A percentile compares a stretch with the other conserved stretches of the same genome.
Conservation (phyloP, 768 basidiomycete genomes). For the Myochromella boudieri region DNA sequence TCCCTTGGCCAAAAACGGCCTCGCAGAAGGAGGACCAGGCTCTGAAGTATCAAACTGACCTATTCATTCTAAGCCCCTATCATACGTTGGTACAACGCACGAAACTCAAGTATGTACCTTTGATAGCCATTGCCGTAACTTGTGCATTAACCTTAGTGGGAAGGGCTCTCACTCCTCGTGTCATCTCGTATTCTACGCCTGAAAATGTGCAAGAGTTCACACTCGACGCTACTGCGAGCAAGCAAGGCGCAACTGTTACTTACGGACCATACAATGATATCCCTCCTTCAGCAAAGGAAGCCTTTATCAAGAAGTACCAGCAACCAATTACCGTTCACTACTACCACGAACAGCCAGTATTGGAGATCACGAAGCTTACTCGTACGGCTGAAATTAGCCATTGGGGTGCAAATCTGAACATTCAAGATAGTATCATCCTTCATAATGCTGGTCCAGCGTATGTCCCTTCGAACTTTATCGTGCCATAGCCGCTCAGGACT, state of each 20-base stretch:
- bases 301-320: conserved; percentile 63
- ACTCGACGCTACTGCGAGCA: conserved; percentile 59
- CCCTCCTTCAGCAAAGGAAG: conserved; percentile 55
- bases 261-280: conserved; percentile 88
- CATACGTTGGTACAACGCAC: conserved; percentile 77
- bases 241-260: conserved; percentile 78
- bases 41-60: conserved; percentile 71
- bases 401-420: conserved; percentile 94
- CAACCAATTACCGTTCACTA: conserved; percentile 76
- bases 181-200: conserved; percentile 74
- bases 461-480: conserved; percentile 33
- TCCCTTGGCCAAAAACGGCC: conserved; percentile 73
- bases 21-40: conserved; percentile 77
- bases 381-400: conserved; percentile 91
- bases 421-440: conserved; percentile 85
- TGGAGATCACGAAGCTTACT: conserved; percentile 70
- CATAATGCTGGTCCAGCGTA: conserved; percentile 89
- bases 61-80: conserved; percentile 87
- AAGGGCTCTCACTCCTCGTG: conserved; percentile 70
- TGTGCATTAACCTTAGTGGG: conserved; percentile 2
- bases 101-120: conserved; percentile 71
- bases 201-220: conserved; percentile 59
- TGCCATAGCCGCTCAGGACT: neutral
- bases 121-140: neutral
- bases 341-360: conserved; percentile 75